Percentiles rank a stretch among this genome's conserved stretches.
Evolutionary conservation across 2,329 filamentous ascomycete species (phyloP).

Genomic region (Colletotrichum chrysophilum): DNA sequence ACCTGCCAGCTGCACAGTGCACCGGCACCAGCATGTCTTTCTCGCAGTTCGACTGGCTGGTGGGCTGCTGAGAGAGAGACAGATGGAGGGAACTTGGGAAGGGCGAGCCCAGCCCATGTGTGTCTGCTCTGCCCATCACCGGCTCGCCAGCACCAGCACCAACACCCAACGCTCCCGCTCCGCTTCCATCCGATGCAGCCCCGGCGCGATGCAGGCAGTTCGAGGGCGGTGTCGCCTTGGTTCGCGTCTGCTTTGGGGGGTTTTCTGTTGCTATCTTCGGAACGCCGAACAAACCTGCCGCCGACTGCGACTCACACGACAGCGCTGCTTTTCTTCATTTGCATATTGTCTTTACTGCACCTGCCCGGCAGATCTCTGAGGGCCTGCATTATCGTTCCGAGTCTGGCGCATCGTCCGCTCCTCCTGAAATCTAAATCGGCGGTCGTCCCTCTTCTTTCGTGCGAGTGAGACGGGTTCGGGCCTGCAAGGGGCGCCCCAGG

Average conservation of each 20-base stretch:
- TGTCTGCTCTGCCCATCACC: background rate
- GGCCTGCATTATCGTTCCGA: background rate
- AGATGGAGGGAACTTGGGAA: background rate
- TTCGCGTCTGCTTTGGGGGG: background rate
- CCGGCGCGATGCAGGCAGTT: background rate
- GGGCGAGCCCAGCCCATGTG: background rate
- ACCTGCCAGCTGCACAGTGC: conserved; percentile 6
- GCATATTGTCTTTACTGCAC: background rate
- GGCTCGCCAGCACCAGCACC: background rate
- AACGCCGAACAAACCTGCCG: background rate
- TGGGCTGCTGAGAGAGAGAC: background rate
- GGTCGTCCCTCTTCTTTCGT: background rate
- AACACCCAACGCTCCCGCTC: background rate
- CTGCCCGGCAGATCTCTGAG: background rate
- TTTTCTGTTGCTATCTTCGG: background rate
- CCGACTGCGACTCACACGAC: background rate
- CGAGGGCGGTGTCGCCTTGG: background rate
- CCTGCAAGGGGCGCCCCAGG: background rate
- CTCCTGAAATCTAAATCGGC: background rate
- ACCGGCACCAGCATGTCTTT: background rate
- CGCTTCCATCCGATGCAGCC: background rate
- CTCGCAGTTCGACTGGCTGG: background rate
- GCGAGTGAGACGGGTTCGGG: background rate
- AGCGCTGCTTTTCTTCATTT: background rate
- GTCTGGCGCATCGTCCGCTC: background rate